Evolutionary conservation across 176 grass and related monocot species (phyloP).

Genomic region (Guadua angustifolia): DNA sequence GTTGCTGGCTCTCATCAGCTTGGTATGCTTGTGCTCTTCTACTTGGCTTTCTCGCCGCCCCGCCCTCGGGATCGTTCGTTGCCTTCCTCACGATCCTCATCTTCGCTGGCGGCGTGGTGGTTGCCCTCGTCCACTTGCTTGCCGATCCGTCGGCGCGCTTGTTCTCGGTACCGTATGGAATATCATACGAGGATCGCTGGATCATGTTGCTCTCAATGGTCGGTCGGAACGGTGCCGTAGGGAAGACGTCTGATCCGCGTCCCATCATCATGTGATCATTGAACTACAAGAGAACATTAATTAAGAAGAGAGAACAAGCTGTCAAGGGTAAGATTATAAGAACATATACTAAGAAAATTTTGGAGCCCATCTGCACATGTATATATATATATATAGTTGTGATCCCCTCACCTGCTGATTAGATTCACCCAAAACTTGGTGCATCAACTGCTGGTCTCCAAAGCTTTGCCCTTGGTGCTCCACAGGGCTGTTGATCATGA

Average conservation of each 20-base stretch:
- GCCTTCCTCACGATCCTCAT: conserved; percentile 72
- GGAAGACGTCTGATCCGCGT: conserved; percentile 46
- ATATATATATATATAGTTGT: neutral
- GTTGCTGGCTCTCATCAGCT: conserved; percentile 41
- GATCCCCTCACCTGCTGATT: conserved; percentile 52
- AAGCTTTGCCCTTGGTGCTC: conserved; percentile 50
- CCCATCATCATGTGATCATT: conserved; percentile 53
- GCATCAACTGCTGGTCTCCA: conserved; percentile 52
- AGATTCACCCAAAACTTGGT: conserved; percentile 46
- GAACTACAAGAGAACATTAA: conserved; percentile 56
- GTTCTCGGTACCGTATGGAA: conserved; percentile 40
- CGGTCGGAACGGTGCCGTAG: conserved; percentile 20
- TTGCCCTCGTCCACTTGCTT: conserved; percentile 64
- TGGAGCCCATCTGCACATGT: neutral
- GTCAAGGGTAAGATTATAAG: neutral
- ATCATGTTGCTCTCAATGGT: conserved; percentile 56
- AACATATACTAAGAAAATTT: neutral
- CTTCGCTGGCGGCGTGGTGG: conserved; percentile 50
- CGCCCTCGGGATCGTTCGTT: conserved; percentile 33
- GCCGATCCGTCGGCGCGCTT: neutral
- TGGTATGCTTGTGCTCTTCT: conserved; percentile 49
- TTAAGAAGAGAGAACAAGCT: neutral
- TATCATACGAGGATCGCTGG: conserved; percentile 50
- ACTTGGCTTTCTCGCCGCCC: conserved; percentile 58
- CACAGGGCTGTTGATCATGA: conserved; percentile 56